Evolutionary conservation across 2,329 filamentous ascomycete species (phyloP).

Genomic region (Fusarium abutilonis): DNA sequence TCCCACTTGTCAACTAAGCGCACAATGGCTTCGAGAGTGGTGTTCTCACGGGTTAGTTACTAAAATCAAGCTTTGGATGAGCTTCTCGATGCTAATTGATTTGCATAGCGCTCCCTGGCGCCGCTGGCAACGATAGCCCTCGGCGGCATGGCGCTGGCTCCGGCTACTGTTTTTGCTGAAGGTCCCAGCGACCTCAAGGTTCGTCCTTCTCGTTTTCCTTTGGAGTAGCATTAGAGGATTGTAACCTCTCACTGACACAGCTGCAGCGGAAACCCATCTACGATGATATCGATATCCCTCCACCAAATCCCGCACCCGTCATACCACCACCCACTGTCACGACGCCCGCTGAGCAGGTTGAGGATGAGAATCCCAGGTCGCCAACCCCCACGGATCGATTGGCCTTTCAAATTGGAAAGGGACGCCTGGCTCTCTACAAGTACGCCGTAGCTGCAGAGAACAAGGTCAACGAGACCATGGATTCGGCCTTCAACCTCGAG

Average conservation of each 20-base stretch:
- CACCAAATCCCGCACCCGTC: conserved; percentile 48
- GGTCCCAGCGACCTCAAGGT: conserved; percentile 54
- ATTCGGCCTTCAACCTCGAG: conserved; percentile 84
- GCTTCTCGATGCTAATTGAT: conserved; percentile 45
- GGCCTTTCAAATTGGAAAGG: conserved; percentile 81
- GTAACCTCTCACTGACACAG: conserved; percentile 11
- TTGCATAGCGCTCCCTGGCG: conserved; percentile 60
- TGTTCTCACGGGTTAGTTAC: conserved; percentile 63
- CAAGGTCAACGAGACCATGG: conserved; percentile 82
- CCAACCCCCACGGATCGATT: conserved; percentile 91
- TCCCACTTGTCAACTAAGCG: conserved; percentile 57
- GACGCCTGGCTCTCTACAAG: conserved; percentile 81
- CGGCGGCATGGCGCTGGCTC: conserved; percentile 59
- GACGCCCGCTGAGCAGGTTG: conserved; percentile 47
- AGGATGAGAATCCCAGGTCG: conserved; percentile 51
- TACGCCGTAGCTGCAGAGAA: conserved; percentile 81
- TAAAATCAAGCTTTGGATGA: conserved; percentile 13
- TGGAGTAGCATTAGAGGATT: neutral
- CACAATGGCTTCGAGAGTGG: conserved; percentile 69
- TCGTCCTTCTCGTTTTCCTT: conserved; percentile 10
- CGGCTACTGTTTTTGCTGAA: conserved; percentile 63
- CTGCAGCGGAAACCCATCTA: conserved; percentile 77
- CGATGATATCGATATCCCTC: conserved; percentile 69
- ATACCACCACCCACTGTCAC: conserved; percentile 45
- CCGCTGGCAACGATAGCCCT: conserved; percentile 64